phyloP scores from a whole-genome alignment of 495 filamentous ascomycete species.

The Penicillium malachiteum region DNA sequence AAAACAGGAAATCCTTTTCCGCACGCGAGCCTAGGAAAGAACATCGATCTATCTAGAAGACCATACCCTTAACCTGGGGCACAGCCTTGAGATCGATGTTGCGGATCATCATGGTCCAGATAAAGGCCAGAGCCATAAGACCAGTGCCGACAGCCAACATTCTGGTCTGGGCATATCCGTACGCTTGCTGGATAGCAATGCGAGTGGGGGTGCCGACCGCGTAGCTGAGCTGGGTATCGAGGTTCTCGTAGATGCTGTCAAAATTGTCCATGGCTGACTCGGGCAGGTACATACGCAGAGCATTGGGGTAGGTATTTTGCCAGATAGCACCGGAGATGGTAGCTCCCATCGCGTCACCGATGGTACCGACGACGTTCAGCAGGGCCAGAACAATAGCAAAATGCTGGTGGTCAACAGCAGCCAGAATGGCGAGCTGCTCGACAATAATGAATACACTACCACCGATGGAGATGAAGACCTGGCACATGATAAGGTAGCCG shows the following conservation, averaged over 20 bases:
- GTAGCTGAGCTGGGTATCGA: slow-evolving; percentile 50
- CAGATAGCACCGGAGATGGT: slow-evolving; percentile 63
- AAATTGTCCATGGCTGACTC: slow-evolving; percentile 32
- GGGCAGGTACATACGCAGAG: slow-evolving; percentile 56
- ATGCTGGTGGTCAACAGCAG: slow-evolving; percentile 60
- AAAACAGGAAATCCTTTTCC: not conserved
- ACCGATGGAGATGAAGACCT: slow-evolving; percentile 67
- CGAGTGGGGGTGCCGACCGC: slow-evolving; percentile 43
- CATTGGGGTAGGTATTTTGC: slow-evolving; percentile 55
- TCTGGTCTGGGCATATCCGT: slow-evolving; percentile 51
- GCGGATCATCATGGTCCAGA: slow-evolving; percentile 44
- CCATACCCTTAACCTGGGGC: slow-evolving; percentile 31
- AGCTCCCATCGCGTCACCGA: slow-evolving; percentile 65
- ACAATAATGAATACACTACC: slow-evolving; percentile 57
- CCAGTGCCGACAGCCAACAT: slow-evolving; percentile 50
- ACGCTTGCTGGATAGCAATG: slow-evolving; percentile 52
- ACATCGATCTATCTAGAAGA: slow-evolving; percentile 3
- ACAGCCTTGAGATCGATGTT: slow-evolving; percentile 54
- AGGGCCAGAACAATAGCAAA: slow-evolving; percentile 65
- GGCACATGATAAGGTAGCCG: slow-evolving; percentile 68
- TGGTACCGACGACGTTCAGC: slow-evolving; percentile 55
- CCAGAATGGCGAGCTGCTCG: slow-evolving; percentile 66
- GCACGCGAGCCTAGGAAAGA: not conserved
- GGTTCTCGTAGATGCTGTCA: slow-evolving; percentile 47
- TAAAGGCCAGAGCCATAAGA: slow-evolving; percentile 44